Percentiles rank a stretch among this genome's conserved stretches.
These are phyloP conservation scores for Boletus edulis DNA, from an alignment of 768 basidiomycete genomes.

Conservation along the genomic window DNA sequence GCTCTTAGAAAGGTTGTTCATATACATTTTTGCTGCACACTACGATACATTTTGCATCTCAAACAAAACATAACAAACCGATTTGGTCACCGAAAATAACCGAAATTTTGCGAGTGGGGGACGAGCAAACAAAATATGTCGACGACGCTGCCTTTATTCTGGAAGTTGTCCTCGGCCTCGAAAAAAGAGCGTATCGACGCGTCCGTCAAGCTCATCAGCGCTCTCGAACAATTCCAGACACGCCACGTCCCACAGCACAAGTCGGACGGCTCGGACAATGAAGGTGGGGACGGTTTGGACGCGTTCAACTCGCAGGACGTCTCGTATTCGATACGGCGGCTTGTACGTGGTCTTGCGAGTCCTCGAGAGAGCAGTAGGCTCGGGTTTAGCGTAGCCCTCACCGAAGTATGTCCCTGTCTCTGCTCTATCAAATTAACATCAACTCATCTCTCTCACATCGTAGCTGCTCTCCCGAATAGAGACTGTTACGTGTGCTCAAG, in stretches of 20 bases:
- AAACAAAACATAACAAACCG: conserved; percentile 28
- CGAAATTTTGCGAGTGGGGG: conserved; percentile 9
- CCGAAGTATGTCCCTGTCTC: conserved; percentile 67
- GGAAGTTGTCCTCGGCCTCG: conserved; percentile 82
- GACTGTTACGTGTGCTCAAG: conserved; percentile 75
- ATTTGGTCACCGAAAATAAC: background rate
- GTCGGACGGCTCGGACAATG: conserved; percentile 38
- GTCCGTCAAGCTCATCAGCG: conserved; percentile 76
- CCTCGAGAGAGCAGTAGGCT: conserved; percentile 90
- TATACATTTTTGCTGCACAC: too few relatives aligned
- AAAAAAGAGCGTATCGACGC: conserved; percentile 82
- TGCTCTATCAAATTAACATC: background rate
- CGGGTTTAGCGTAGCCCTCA: conserved; percentile 94
- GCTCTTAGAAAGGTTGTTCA: too few relatives aligned
- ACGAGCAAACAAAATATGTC: conserved; percentile 46
- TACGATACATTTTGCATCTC: too few relatives aligned
- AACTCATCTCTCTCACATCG: background rate
- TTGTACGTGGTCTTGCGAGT: conserved; percentile 87
- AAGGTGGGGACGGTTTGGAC: conserved; percentile 57
- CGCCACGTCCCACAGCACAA: conserved; percentile 51
- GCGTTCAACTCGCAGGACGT: conserved; percentile 84
- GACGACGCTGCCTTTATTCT: conserved; percentile 90
- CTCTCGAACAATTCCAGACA: conserved; percentile 84
- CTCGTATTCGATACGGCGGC: conserved; percentile 83
- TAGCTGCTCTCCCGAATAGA: conserved; percentile 78